Conservation (phyloP, 1,139 yeast genomes). For the Geotrichum aggregatum region DNA sequence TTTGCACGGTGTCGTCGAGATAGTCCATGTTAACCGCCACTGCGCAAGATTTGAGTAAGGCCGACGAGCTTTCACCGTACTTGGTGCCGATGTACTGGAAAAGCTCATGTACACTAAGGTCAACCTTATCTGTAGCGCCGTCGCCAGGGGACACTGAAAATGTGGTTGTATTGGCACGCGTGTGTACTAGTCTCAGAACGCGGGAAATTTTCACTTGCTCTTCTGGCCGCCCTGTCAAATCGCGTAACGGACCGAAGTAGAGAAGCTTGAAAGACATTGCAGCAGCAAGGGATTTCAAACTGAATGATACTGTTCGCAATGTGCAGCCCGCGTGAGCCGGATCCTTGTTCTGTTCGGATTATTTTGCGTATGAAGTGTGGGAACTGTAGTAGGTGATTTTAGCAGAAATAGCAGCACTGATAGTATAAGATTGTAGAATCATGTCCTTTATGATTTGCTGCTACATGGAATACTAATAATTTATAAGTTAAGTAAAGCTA, state of each 20-base stretch:
- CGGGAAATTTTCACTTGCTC: not conserved
- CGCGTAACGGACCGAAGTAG: slow-evolving; percentile 17
- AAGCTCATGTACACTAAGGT: not conserved
- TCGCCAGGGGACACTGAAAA: not conserved
- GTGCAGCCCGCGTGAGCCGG: too few relatives aligned
- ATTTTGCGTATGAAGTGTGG: too few relatives aligned
- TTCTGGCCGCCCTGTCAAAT: slow-evolving; percentile 9
- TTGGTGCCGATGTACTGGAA: not conserved
- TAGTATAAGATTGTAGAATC: too few relatives aligned
- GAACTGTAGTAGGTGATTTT: too few relatives aligned
- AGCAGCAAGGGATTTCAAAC: too few relatives aligned
- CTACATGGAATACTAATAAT: too few relatives aligned
- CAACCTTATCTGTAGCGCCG: not conserved
- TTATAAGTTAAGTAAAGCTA: not conserved
- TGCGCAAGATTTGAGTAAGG: slow-evolving; percentile 34
- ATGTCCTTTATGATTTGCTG: too few relatives aligned
- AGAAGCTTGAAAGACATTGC: slow-evolving; percentile 11
- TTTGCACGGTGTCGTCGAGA: slow-evolving; percentile 25
- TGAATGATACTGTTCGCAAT: too few relatives aligned
- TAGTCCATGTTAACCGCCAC: slow-evolving; percentile 38
- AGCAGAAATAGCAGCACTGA: too few relatives aligned
- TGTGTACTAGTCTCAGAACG: not conserved
- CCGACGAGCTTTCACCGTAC: slow-evolving; percentile 2
- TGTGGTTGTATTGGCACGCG: not conserved
- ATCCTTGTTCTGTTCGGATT: too few relatives aligned